Conservation (phyloP, 257 asterid genomes). For the Capsicum pubescens region DNA sequence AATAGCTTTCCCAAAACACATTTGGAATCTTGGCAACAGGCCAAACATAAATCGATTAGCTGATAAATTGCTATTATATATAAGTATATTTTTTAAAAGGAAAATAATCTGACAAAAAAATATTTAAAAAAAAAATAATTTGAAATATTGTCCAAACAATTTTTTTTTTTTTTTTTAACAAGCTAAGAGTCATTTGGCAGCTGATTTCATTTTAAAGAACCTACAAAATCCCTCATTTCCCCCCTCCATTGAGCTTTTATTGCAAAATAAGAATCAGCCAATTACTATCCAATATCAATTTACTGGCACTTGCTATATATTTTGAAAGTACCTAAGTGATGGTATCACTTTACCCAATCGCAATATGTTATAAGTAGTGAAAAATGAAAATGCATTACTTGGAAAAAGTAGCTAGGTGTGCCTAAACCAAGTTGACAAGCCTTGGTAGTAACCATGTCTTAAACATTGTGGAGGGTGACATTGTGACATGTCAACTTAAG, state of each 20-base stretch:
- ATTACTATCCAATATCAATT: background rate
- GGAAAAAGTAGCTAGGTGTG: background rate
- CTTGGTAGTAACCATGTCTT: conserved; percentile 7
- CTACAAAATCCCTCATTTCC: background rate
- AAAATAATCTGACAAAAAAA: too few relatives aligned
- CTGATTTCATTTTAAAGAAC: background rate
- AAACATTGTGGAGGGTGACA: conserved; percentile 12
- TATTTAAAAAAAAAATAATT: too few relatives aligned
- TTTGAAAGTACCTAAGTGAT: background rate
- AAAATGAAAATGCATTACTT: background rate
- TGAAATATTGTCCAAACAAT: too few relatives aligned
- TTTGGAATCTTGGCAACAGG: too few relatives aligned
- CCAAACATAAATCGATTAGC: too few relatives aligned
- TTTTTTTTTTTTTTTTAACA: too few relatives aligned
- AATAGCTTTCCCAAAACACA: too few relatives aligned
- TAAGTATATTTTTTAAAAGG: too few relatives aligned
- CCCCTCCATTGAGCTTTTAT: background rate
- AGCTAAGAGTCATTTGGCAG: background rate
- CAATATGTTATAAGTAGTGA: background rate
- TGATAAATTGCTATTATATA: too few relatives aligned
- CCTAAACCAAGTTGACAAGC: conserved; percentile 3
- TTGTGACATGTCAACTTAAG: background rate
- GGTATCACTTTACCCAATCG: background rate
- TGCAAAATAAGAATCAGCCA: background rate
- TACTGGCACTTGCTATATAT: background rate